Conservation (phyloP, 1,284 basidiomycete genomes). For the Sutorius eximius region DNA sequence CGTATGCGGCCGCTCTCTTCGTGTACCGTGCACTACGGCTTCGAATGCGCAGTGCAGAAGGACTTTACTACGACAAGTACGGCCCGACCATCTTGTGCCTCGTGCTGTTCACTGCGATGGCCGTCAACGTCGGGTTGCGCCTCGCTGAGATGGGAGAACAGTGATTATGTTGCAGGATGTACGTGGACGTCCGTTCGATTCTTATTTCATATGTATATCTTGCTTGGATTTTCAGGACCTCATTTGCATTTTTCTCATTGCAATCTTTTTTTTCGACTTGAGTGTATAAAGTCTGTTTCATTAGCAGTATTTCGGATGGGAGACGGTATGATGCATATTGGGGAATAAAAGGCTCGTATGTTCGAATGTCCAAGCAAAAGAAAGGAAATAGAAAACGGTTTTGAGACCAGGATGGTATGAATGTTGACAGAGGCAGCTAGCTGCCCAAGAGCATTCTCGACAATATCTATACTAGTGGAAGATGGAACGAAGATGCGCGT, state of each 20-base stretch:
- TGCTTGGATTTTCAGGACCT: background rate
- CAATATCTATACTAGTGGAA: conserved; percentile 24
- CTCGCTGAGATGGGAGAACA: conserved; percentile 43
- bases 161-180: background rate
- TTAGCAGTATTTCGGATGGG: conserved; percentile 23
- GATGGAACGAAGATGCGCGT: conserved; percentile 22
- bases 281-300: conserved; percentile 24
- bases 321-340: conserved; percentile 25
- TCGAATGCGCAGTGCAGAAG: conserved; percentile 72
- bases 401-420: conserved; percentile 8
- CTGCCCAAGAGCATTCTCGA: conserved; percentile 18
- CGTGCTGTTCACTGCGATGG: conserved; percentile 69
- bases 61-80: conserved; percentile 85
- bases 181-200: background rate
- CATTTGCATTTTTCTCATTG: background rate
- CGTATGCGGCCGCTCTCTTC: conserved; percentile 88
- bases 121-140: conserved; percentile 73
- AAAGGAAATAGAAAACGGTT: background rate
- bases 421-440: conserved; percentile 16
- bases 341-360: conserved; percentile 24
- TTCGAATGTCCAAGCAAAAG: conserved; percentile 20
- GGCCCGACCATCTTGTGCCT: conserved; percentile 80
- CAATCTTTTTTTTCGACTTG: background rate
- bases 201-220: conserved; percentile 6
- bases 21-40: conserved; percentile 82